These are phyloP conservation scores for Papiliotrema fonsecae DNA, from an alignment of 1,284 basidiomycete genomes.

Conservation along the genomic window DNA sequence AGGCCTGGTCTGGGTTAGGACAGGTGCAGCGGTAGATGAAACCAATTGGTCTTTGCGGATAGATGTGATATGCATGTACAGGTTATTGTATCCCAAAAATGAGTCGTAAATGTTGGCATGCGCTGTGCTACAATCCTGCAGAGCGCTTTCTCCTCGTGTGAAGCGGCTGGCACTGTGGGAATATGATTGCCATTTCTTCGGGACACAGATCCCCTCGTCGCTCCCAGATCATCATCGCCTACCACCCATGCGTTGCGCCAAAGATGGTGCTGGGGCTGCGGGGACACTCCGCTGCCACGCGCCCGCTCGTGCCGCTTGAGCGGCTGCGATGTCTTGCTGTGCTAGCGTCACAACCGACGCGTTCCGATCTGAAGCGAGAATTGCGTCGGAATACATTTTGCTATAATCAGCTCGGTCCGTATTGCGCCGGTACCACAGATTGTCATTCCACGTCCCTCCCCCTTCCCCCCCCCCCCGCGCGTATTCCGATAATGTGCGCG, in stretches of 20 bases:
- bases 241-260: slow-evolving; percentile 2
- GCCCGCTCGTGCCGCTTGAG: slow-evolving; percentile 4
- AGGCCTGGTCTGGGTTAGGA: background rate
- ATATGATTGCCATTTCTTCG: too few species aligned
- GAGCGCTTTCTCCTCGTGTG: background rate
- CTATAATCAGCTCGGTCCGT: too few species aligned
- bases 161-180: background rate
- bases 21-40: background rate
- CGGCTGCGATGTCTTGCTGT: slow-evolving; percentile 1
- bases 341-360: slow-evolving; percentile 58
- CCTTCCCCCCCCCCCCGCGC: background rate
- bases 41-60: background rate
- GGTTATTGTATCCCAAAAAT: background rate
- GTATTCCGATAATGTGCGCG: background rate
- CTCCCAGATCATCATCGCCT: background rate
- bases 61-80: background rate
- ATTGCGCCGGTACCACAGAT: too few species aligned
- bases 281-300: slow-evolving; percentile 7
- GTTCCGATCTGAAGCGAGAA: slow-evolving; percentile 62
- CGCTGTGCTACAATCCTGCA: background rate
- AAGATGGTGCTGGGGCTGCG: slow-evolving; percentile 6
- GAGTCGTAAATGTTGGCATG: background rate
- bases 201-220: too few species aligned
- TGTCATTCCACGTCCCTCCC: slow-evolving; percentile 1
- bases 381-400: slow-evolving; percentile 77